phyloP scores from a whole-genome alignment of 345 rosid genomes.

The Erucastrum elatum region DNA sequence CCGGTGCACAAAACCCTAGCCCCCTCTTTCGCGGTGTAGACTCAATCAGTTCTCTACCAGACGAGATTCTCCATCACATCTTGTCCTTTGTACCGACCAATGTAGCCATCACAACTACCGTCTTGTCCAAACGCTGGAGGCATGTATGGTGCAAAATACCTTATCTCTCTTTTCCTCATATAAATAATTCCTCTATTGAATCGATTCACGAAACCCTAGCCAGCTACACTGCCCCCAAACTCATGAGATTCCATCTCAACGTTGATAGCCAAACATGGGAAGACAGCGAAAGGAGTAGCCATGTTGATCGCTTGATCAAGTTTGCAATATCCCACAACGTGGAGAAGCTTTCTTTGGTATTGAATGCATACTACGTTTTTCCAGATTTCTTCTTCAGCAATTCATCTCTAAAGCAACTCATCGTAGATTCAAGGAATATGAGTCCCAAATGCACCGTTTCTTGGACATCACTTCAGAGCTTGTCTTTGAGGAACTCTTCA shows the following conservation, averaged over 20 bases:
- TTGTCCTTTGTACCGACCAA: background rate
- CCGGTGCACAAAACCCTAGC: background rate
- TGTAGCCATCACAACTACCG: background rate
- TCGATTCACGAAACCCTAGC: background rate
- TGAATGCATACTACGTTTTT: background rate
- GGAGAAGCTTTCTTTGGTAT: slow-evolving; percentile 1
- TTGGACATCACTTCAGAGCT: slow-evolving; percentile 9
- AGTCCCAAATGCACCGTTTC: background rate
- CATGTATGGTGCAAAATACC: slow-evolving; percentile 1
- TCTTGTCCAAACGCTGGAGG: slow-evolving; percentile 7
- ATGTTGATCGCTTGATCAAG: background rate
- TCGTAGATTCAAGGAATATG: background rate
- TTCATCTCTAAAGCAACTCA: background rate
- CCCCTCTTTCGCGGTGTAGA: background rate
- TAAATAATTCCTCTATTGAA: background rate
- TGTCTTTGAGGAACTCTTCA: background rate
- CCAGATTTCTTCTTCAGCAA: background rate
- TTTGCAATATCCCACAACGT: background rate
- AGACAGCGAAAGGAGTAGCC: background rate
- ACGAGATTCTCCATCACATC: background rate
- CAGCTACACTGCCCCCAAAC: background rate
- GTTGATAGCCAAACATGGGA: background rate
- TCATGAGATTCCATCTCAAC: background rate
- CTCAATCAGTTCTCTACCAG: slow-evolving; percentile 8
- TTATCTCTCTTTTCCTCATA: background rate